A percentile compares a stretch with the other conserved stretches of the same genome.
These are phyloP conservation scores for Stephanodiscus minutulus DNA, from an alignment of 108 stramenopile species.

Conservation along the genomic window DNA sequence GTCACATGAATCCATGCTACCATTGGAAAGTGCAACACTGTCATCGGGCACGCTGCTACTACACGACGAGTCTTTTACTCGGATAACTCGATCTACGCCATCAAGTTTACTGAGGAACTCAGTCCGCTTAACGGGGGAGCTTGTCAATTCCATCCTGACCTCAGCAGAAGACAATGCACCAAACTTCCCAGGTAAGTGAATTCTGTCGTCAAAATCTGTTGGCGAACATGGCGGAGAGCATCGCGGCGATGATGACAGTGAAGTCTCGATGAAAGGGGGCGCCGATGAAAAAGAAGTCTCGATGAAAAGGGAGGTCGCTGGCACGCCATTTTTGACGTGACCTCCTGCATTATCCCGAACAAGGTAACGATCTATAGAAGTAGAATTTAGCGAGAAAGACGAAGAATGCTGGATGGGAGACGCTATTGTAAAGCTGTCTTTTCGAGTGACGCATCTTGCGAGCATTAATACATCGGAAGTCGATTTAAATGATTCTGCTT, in stretches of 20 bases:
- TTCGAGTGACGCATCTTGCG: slow-evolving; percentile 21
- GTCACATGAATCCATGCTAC: neutral
- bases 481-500: slow-evolving; percentile 16
- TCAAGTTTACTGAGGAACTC: slow-evolving; percentile 25
- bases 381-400: neutral
- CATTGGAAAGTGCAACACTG: neutral
- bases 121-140: slow-evolving; percentile 18
- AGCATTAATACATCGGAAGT: slow-evolving; percentile 28
- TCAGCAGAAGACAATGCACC: slow-evolving; percentile 18
- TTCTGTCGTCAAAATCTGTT: slow-evolving; percentile 2
- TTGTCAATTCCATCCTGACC: slow-evolving; percentile 6
- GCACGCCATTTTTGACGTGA: neutral
- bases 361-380: neutral
- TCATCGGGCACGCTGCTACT: neutral
- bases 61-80: neutral
- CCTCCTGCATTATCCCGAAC: neutral
- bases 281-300: neutral
- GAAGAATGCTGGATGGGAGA: neutral
- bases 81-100: slow-evolving; percentile 18
- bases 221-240: neutral
- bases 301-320: neutral
- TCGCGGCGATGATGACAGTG: neutral
- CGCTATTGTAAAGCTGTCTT: neutral
- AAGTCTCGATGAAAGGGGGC: neutral
- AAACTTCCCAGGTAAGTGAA: slow-evolving; percentile 31